Base-by-base conservation (phyloP, 306 rosid genomes). In the Psophocarpus tetragonolobus region DNA sequence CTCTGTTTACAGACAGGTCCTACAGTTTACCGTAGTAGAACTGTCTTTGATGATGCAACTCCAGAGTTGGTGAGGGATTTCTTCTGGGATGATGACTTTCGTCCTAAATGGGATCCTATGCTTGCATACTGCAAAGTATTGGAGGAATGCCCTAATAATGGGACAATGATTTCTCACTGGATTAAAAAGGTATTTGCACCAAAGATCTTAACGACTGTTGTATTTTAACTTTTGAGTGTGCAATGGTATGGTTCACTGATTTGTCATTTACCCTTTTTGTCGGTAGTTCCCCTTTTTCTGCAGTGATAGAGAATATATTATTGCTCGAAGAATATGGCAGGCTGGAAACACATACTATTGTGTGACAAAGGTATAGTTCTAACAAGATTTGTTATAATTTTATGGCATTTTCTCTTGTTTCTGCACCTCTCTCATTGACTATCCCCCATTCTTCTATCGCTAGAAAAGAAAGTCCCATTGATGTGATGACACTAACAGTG, bases 51-150 rank as follows among this genome's bases (percentile, higher is more conserved):
- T 86, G 99, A 96, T 74, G 98, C 96, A 50, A 87, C 90, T 30
- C 94, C 96, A 1, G 99, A 96, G 88, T 64, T 96, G 87, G 99
- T 96, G 18, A 90, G 98, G 85, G 99, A 96, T 85, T 96, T 96
- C 86, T 96, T 96, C 78, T 96, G 99, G 99, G 99, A 96, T 78
- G 99, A 96, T 84, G 98, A 96, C 76, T 92, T 91, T 76, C 96
- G 99, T 68, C 90, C 91, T 79, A 90, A 88, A 84, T 96, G 99
- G 99, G 99, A 96, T 87, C 83, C 92, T 18, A 96, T 96, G 99
- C 97, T 96, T 14, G 60, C 87, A 11, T 21, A 87, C 78, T 85
- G 84, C 79, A 86, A 92, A 84, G 88, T 91, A 65, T 86, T 96
- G 93, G 93, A 92, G 84, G 98, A 92, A 78, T 91, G 96, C 80